Percentiles rank a stretch among this genome's conserved stretches.
Evolutionary conservation across 345 rosid genomes (phyloP).

Genomic region (Gossypium sturtianum): DNA sequence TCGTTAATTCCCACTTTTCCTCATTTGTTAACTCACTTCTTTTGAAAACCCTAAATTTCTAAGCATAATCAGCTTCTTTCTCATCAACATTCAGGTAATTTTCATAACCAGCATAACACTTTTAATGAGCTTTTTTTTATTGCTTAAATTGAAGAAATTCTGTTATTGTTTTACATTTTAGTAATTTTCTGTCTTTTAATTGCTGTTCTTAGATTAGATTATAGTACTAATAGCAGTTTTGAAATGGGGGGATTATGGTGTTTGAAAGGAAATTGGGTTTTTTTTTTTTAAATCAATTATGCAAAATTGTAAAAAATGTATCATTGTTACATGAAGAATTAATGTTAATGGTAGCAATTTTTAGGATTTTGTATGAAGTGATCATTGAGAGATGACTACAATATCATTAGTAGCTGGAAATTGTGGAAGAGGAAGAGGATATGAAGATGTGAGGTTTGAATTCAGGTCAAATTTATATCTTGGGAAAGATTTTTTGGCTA

Average conservation of each 20-base stretch:
- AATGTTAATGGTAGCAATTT: background rate
- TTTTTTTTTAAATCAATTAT: background rate
- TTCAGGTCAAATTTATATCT: slow-evolving; percentile 17
- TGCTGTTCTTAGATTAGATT: background rate
- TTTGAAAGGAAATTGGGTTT: background rate
- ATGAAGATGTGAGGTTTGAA: slow-evolving; percentile 14
- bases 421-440: slow-evolving; percentile 17
- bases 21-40: background rate
- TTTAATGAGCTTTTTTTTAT: background rate
- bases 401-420: slow-evolving; percentile 26
- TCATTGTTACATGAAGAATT: slow-evolving; percentile 8
- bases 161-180: background rate
- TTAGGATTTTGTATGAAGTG: slow-evolving; percentile 4
- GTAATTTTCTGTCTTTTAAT: background rate
- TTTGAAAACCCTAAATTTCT: background rate
- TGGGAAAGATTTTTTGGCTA: slow-evolving; percentile 15
- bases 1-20: slow-evolving; percentile 4
- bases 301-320: background rate
- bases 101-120: background rate
- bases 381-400: slow-evolving; percentile 18
- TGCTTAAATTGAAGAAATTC: background rate
- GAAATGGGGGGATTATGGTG: too few relatives aligned
- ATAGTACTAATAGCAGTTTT: background rate
- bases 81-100: slow-evolving; percentile 9
- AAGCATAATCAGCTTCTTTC: background rate